Base-by-base conservation (phyloP, 1,139 yeast species). In the Lodderomyces margitis region DNA sequence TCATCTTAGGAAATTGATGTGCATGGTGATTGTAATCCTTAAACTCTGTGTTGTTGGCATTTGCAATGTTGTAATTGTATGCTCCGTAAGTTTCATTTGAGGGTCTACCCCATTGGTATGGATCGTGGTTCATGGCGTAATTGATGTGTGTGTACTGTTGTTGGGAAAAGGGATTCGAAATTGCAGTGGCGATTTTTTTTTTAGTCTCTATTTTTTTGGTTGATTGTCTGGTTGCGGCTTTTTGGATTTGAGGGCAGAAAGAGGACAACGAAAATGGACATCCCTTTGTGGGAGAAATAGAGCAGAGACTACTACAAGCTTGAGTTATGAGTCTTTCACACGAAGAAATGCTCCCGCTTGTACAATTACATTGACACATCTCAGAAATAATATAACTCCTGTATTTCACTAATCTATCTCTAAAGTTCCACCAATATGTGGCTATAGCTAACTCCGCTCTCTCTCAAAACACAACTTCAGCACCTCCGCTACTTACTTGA, bases 81-180 rank as follows among this genome's bases (percentile, higher is more conserved):
- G 70, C 62, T 12, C 98, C 98, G 57, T 92, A 92, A 3, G 81
- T 74, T 38, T 77, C 80, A 60, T 85, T 81, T 40, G 83, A 74
- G 46, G 98, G 98, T 67, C 97, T 86, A 16, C 98, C 98, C 98
- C 98, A 92, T 54, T 77, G 75, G 55, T 74, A 83, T 52, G 96
- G 98, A 73, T 86, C 87, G 88, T 92, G 98, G 59, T 92, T 87
- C 98, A 92, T 91, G 11, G 21, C 35, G 14, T 8, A 24, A 30
- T 32, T 21, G 27, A 21, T 5, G n/a, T 16, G n/a, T 7, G 25
- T 17, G 36, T 8, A 16, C 7, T 28, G 21, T 19, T 5, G 9
- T 30, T 30, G 34, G 20, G 14, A 9, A 9, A 20, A 8, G 10
- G 12, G 12, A 17, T 2, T 19, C 4, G 35, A 32, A 32, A 32